Evolutionary conservation across 495 filamentous ascomycete species (phyloP).

Genomic region (Aspergillus sclerotiicarbonarius): DNA sequence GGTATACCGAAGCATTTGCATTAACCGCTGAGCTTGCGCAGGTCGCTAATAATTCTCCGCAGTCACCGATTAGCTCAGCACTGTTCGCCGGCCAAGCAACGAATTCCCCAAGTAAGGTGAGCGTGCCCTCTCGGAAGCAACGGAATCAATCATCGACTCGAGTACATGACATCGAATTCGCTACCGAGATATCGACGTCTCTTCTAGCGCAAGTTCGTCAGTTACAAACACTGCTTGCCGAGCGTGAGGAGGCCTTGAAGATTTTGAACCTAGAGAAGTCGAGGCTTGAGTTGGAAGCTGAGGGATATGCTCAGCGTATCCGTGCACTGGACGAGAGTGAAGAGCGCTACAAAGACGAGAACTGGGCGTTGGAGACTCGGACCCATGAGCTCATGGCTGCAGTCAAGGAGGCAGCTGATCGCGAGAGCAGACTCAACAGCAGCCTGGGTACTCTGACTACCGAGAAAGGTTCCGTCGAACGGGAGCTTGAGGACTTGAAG

Average conservation of each 20-base stretch:
- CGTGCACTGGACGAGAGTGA: slow-evolving; percentile 87
- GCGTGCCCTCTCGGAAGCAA: slow-evolving; percentile 77
- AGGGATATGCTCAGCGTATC: slow-evolving; percentile 74
- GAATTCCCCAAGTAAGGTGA: slow-evolving; percentile 85
- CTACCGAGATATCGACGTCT: slow-evolving; percentile 89
- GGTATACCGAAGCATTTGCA: slow-evolving; percentile 29
- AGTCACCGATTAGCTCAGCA: slow-evolving; percentile 72
- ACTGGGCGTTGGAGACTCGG: slow-evolving; percentile 91
- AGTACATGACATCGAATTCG: slow-evolving; percentile 92
- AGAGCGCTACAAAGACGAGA: slow-evolving; percentile 93
- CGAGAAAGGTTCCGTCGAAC: slow-evolving; percentile 74
- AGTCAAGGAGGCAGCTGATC: slow-evolving; percentile 68
- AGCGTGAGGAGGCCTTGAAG: slow-evolving; percentile 84
- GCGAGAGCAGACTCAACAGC: slow-evolving; percentile 76
- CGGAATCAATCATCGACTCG: slow-evolving; percentile 85
- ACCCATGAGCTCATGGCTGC: slow-evolving; percentile 74
- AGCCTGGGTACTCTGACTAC: slow-evolving; percentile 61
- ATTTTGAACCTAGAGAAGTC: slow-evolving; percentile 69
- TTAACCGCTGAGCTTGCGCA: slow-evolving; percentile 4
- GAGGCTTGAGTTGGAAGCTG: slow-evolving; percentile 74
- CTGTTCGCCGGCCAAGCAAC: slow-evolving; percentile 83
- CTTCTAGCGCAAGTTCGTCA: slow-evolving; percentile 86
- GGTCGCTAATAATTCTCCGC: slow-evolving; percentile 15
- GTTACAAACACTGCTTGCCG: slow-evolving; percentile 75
- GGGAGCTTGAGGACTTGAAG: slow-evolving; percentile 86